Percentiles rank a stretch among this genome's conserved stretches.
phyloP scores from a whole-genome alignment of 1,284 basidiomycete species.

The Leccinum laetum region DNA sequence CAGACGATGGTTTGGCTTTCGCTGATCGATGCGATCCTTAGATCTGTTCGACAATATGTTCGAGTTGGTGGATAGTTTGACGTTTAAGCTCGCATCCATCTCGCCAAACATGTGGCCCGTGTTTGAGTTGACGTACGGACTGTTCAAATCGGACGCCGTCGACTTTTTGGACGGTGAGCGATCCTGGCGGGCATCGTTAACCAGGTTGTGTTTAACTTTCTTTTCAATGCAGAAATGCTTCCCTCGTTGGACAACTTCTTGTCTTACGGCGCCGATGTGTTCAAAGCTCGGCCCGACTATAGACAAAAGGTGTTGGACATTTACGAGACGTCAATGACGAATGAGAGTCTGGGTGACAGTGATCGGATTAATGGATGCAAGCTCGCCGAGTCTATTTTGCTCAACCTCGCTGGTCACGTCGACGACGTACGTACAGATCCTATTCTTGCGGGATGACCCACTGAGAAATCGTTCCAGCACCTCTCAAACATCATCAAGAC shows the following conservation, averaged over 20 bases:
- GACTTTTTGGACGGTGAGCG: slow-evolving; percentile 81
- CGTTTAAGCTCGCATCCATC: slow-evolving; percentile 80
- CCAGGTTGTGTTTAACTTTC: background rate
- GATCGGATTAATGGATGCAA: slow-evolving; percentile 87
- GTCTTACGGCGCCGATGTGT: slow-evolving; percentile 78
- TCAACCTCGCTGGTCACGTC: slow-evolving; percentile 75
- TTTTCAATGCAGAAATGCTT: slow-evolving; percentile 74
- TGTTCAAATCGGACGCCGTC: slow-evolving; percentile 84
- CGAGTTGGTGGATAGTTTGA: slow-evolving; percentile 83
- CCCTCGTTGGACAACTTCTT: slow-evolving; percentile 90
- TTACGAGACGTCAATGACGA: slow-evolving; percentile 75
- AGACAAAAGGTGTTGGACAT: slow-evolving; percentile 84
- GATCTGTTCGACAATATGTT: slow-evolving; percentile 91
- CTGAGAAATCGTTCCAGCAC: slow-evolving; percentile 30
- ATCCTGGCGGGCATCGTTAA: background rate
- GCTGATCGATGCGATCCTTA: slow-evolving; percentile 25
- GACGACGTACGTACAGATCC: slow-evolving; percentile 63
- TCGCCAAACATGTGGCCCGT: slow-evolving; percentile 86
- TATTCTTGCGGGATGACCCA: background rate
- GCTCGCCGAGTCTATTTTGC: slow-evolving; percentile 79
- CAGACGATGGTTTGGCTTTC: background rate
- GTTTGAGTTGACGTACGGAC: slow-evolving; percentile 79
- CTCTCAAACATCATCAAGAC: slow-evolving; percentile 60
- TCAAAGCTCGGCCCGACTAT: slow-evolving; percentile 76
- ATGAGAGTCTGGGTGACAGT: slow-evolving; percentile 75